These are phyloP conservation scores for Inonotus hispidus DNA, from an alignment of 1,284 basidiomycete genomes.

Conservation along the genomic window DNA sequence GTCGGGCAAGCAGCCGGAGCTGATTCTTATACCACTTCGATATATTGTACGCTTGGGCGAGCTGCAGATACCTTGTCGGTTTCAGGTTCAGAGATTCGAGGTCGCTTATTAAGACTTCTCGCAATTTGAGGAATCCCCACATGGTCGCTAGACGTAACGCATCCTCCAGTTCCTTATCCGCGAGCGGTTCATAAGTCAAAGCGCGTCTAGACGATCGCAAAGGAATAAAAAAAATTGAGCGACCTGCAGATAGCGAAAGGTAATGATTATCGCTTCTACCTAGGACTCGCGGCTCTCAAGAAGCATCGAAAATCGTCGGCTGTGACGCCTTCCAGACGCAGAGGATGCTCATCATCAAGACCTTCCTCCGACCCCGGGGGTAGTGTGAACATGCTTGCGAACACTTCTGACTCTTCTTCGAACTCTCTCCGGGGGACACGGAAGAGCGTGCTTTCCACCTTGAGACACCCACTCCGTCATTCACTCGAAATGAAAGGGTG, in stretches of 20 bases:
- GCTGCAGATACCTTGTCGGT: neutral
- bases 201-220: neutral
- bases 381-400: slow-evolving; percentile 8
- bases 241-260: no score
- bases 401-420: slow-evolving; percentile 12
- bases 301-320: slow-evolving; percentile 1
- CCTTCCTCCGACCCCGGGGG: neutral
- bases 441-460: slow-evolving; percentile 14
- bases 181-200: neutral
- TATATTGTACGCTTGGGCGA: slow-evolving; percentile 8
- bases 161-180: slow-evolving; percentile 1
- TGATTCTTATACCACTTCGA: neutral
- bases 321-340: neutral
- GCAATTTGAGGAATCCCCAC: slow-evolving; percentile 6
- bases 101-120: neutral
- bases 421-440: slow-evolving; percentile 9
- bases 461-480: no score
- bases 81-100: slow-evolving; percentile 7
- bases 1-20: slow-evolving; percentile 1
- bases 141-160: slow-evolving; percentile 8
- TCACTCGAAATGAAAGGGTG: no score
- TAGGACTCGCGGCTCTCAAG: neutral
- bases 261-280: neutral
- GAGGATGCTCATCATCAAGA: slow-evolving; percentile 5
- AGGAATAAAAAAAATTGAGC: neutral